phyloP scores from a whole-genome alignment of 2,329 filamentous ascomycete species.

The Pseudopyricularia cyperi region DNA sequence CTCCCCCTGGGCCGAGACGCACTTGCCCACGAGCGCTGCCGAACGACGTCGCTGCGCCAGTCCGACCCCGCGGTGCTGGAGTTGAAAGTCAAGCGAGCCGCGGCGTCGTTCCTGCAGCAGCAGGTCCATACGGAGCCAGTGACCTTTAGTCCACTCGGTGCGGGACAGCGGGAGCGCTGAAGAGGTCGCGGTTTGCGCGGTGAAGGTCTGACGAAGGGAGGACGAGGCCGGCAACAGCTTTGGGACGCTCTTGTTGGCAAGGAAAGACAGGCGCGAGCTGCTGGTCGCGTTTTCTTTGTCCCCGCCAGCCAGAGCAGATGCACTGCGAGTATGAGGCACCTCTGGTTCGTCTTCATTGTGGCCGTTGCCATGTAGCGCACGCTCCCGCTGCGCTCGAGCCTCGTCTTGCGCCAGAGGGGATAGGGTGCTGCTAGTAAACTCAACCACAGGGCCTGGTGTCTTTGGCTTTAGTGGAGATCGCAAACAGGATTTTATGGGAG shows the following conservation, averaged over 20 bases:
- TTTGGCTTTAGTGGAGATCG: constrained; percentile 44
- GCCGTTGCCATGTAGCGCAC: constrained; percentile 4
- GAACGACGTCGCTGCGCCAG: constrained; percentile 10
- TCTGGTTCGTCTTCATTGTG: not conserved
- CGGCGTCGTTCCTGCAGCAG: constrained; percentile 37
- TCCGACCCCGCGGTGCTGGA: constrained; percentile 13
- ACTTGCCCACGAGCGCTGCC: constrained; percentile 30
- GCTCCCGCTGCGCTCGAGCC: constrained; percentile 5
- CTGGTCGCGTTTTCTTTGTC: constrained; percentile 1
- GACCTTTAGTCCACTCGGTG: constrained; percentile 16
- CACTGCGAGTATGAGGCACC: not conserved
- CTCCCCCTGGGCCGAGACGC: constrained; percentile 31
- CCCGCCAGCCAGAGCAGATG: not conserved
- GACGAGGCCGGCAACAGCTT: not conserved
- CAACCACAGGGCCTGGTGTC: constrained; percentile 44
- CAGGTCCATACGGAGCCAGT: constrained; percentile 41
- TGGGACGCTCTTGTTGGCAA: not conserved
- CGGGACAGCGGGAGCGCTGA: constrained; percentile 5
- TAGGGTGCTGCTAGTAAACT: constrained; percentile 38
- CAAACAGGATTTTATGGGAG: constrained; percentile 42
- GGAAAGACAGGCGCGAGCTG: not conserved
- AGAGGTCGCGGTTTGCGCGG: not conserved
- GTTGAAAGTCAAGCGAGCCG: constrained; percentile 24
- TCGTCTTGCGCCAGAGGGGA: constrained; percentile 30
- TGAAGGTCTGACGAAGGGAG: not conserved